Evolutionary conservation across 495 filamentous ascomycete species (phyloP).

Genomic region (Pyronema omphalodes): DNA sequence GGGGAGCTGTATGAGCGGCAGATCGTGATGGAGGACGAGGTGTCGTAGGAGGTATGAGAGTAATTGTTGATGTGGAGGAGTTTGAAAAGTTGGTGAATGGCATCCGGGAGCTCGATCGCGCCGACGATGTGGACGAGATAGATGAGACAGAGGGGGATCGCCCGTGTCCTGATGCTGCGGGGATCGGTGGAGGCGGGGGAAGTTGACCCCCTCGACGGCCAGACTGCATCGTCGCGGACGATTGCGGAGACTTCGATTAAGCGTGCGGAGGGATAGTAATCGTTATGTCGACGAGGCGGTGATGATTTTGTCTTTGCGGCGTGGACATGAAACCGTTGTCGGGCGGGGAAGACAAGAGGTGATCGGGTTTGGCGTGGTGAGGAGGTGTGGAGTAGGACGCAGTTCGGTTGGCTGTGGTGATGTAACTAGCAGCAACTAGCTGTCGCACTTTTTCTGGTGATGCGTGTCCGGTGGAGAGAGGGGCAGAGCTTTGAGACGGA

Average conservation of each 20-base stretch:
- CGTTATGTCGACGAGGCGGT: too few species aligned
- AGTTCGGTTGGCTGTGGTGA: slow-evolving; percentile 1
- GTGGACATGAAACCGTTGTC: not conserved
- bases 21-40: not conserved
- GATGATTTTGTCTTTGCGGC: too few species aligned
- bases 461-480: not conserved
- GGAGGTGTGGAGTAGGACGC: slow-evolving; percentile 2
- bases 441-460: not conserved
- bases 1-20: not conserved
- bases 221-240: slow-evolving; percentile 1
- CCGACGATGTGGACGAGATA: slow-evolving; percentile 18
- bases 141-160: slow-evolving; percentile 23
- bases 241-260: not conserved
- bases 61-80: slow-evolving; percentile 19
- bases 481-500: too few species aligned
- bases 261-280: too few species aligned
- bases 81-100: slow-evolving; percentile 1
- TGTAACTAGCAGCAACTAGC: not conserved
- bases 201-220: not conserved
- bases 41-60: slow-evolving; percentile 9
- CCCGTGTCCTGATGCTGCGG: slow-evolving; percentile 5
- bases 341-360: not conserved
- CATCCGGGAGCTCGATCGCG: slow-evolving; percentile 10
- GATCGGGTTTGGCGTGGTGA: not conserved
- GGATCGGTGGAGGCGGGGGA: not conserved